These are phyloP conservation scores for Hortiboletus flavorubellus DNA, from an alignment of 768 basidiomycete genomes.

Conservation along the genomic window DNA sequence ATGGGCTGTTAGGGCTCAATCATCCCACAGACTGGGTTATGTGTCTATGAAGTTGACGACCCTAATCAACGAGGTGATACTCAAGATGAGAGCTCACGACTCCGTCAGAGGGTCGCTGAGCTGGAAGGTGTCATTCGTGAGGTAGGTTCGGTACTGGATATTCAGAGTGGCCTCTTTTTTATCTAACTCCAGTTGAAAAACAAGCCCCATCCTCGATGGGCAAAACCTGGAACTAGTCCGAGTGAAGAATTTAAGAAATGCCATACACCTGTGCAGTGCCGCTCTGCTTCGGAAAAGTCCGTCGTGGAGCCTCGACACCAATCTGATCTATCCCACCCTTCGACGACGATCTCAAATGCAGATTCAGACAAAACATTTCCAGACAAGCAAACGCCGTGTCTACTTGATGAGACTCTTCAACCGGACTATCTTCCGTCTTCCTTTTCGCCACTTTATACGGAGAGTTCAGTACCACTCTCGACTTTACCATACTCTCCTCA, in stretches of 20 bases:
- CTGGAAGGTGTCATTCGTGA: slow-evolving; percentile 83
- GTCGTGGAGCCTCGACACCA: slow-evolving; percentile 1
- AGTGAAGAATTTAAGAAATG: slow-evolving; percentile 28
- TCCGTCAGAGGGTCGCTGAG: slow-evolving; percentile 75
- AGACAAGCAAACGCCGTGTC: background rate
- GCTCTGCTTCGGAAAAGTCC: slow-evolving; percentile 14
- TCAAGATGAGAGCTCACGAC: slow-evolving; percentile 61
- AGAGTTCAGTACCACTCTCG: slow-evolving; percentile 21
- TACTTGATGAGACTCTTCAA: slow-evolving; percentile 8
- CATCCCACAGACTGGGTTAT: slow-evolving; percentile 61
- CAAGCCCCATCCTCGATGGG: slow-evolving; percentile 68
- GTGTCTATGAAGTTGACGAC: slow-evolving; percentile 83
- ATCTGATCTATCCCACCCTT: background rate
- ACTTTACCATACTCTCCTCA: slow-evolving; percentile 13
- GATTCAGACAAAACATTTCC: slow-evolving; percentile 5
- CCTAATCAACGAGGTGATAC: slow-evolving; percentile 50
- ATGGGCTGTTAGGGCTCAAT: slow-evolving; percentile 13
- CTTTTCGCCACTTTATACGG: slow-evolving; percentile 31
- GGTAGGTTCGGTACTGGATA: slow-evolving; percentile 34
- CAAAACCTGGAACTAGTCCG: slow-evolving; percentile 25
- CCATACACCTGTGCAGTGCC: slow-evolving; percentile 20
- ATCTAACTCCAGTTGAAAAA: slow-evolving; percentile 53
- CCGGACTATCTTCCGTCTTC: slow-evolving; percentile 30
- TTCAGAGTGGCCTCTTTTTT: background rate
- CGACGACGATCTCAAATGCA: background rate